Conservation (phyloP, 768 basidiomycete genomes). For the Leccinum ochraceum region DNA sequence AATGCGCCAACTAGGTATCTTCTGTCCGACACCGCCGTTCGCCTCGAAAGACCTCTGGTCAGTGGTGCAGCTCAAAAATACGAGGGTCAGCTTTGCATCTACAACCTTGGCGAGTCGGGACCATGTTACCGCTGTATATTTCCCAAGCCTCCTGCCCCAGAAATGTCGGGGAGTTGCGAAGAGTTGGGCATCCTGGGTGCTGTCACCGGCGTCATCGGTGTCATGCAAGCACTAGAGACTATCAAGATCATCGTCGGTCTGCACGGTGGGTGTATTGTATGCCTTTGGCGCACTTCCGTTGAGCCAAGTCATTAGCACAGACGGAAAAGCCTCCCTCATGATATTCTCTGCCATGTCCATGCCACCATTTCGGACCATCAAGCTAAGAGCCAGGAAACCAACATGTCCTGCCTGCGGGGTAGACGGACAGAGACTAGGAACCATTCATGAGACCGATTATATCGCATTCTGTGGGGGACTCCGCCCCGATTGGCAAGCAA, state of each 20-base stretch:
- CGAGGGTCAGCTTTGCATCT: slow-evolving; percentile 79
- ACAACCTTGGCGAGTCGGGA: slow-evolving; percentile 66
- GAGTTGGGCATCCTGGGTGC: slow-evolving; percentile 87
- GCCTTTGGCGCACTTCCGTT: background rate
- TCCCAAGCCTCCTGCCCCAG: slow-evolving; percentile 71
- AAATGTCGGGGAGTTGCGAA: slow-evolving; percentile 74
- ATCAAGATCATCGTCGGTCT: slow-evolving; percentile 75
- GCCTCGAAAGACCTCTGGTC: slow-evolving; percentile 77
- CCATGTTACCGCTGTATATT: slow-evolving; percentile 97
- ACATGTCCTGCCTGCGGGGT: slow-evolving; percentile 77
- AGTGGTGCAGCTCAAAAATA: slow-evolving; percentile 90
- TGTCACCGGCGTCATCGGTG: slow-evolving; percentile 89
- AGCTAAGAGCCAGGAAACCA: slow-evolving; percentile 68
- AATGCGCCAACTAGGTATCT: slow-evolving; percentile 92
- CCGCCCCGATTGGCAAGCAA: slow-evolving; percentile 61
- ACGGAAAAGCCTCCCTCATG: slow-evolving; percentile 62
- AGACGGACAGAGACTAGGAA: slow-evolving; percentile 42
- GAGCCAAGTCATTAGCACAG: slow-evolving; percentile 35
- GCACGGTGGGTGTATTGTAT: slow-evolving; percentile 47
- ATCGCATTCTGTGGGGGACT: slow-evolving; percentile 83
- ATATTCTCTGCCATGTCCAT: slow-evolving; percentile 70
- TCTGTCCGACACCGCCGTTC: slow-evolving; percentile 82
- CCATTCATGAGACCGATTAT: slow-evolving; percentile 69
- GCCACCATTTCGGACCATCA: slow-evolving; percentile 80
- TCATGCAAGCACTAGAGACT: slow-evolving; percentile 85